Evolutionary conservation across 2,329 filamentous ascomycete genomes (phyloP).

Genomic region (Colletotrichum spinosum): DNA sequence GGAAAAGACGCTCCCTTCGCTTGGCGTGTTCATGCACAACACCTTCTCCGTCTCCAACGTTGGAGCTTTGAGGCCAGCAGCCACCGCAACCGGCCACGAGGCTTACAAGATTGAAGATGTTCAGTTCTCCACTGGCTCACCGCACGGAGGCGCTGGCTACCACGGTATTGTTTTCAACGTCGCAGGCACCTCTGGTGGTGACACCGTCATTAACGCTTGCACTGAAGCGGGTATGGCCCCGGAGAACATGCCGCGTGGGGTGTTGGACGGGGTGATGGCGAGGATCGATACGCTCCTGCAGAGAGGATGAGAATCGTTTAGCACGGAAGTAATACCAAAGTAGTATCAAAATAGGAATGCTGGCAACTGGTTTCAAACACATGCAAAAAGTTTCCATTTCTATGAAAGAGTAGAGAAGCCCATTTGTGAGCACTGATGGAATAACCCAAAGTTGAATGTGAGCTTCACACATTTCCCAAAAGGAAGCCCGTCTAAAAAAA

Average conservation of each 20-base stretch:
- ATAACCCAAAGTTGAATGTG: too few species aligned
- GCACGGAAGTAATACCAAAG: too few species aligned
- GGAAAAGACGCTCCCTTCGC: constrained; percentile 23
- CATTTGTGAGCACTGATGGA: too few species aligned
- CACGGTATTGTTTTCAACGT: constrained; percentile 36
- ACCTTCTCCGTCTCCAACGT: constrained; percentile 36
- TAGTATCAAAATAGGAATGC: too few species aligned
- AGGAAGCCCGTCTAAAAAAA: too few species aligned
- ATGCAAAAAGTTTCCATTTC: too few species aligned
- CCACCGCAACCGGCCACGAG: neutral
- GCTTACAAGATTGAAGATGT: constrained; percentile 35
- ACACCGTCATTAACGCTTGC: constrained; percentile 32
- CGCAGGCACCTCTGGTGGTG: constrained; percentile 20
- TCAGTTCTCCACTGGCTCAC: constrained; percentile 31
- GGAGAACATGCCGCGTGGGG: constrained; percentile 6
- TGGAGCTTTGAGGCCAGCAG: constrained; percentile 23
- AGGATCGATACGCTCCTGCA: constrained; percentile 15
- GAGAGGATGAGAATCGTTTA: neutral
- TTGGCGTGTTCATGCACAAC: constrained; percentile 22
- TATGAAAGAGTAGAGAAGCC: too few species aligned
- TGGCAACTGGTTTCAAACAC: too few species aligned
- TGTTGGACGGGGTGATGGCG: constrained; percentile 26
- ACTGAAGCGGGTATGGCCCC: constrained; percentile 34
- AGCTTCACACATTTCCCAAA: too few species aligned
- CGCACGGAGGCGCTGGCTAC: constrained; percentile 27